Percentiles rank a stretch among this genome's conserved stretches.
Evolutionary conservation across 2,329 filamentous ascomycete genomes (phyloP).

Genomic region (Macrophomina tecta): DNA sequence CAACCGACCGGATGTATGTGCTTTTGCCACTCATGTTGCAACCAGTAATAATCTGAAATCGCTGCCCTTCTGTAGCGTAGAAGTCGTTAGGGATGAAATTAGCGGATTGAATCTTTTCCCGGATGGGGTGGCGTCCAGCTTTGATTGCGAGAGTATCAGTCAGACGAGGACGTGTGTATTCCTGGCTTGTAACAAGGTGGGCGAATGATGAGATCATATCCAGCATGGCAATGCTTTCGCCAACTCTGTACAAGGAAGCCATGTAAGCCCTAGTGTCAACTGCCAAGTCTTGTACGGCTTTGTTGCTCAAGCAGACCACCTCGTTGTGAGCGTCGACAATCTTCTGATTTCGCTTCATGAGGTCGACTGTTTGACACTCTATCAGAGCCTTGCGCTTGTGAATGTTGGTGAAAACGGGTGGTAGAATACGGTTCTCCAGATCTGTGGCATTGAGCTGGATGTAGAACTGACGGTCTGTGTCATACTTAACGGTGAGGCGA

Average conservation of each 20-base stretch:
- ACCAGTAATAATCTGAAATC: conserved; percentile 92
- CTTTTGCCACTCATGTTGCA: conserved; percentile 98
- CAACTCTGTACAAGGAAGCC: conserved; percentile 78
- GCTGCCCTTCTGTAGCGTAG: conserved; percentile 77
- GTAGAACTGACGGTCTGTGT: conserved; percentile 79
- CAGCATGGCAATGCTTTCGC: conserved; percentile 82
- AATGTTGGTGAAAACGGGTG: conserved; percentile 77
- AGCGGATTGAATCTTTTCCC: conserved; percentile 72
- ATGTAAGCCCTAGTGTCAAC: conserved; percentile 74
- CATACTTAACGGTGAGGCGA: conserved; percentile 72
- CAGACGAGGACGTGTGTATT: conserved; percentile 73
- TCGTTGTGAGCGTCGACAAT: conserved; percentile 84
- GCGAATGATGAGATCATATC: conserved; percentile 68
- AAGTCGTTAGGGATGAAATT: conserved; percentile 89
- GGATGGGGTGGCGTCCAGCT: conserved; percentile 76
- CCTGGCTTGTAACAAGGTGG: conserved; percentile 70
- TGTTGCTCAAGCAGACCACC: conserved; percentile 81
- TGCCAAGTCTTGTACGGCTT: conserved; percentile 74
- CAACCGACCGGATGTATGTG: conserved; percentile 87
- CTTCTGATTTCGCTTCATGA: conserved; percentile 76
- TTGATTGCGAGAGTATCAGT: conserved; percentile 74
- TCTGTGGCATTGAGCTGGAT: conserved; percentile 69
- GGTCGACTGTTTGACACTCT: conserved; percentile 84
- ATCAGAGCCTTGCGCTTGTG: conserved; percentile 74
- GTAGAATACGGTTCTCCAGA: conserved; percentile 65